Conservation (phyloP, 2,329 filamentous ascomycete species). For the Apiospora hydei region DNA sequence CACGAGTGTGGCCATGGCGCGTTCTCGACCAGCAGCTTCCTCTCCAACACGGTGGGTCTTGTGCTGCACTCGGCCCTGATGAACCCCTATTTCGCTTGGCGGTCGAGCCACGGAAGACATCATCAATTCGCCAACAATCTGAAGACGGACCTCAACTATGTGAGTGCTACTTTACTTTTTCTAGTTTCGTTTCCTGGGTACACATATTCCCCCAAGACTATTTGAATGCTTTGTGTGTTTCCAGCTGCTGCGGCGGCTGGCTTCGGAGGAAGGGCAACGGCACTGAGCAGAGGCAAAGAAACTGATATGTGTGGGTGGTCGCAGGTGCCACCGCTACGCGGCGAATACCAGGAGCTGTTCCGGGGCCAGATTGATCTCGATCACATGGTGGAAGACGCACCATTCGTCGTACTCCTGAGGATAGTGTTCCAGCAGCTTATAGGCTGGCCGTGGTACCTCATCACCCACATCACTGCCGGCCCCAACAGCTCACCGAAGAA, state of each 20-base stretch:
- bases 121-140: slow-evolving; percentile 33
- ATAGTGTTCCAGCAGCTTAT: slow-evolving; percentile 67
- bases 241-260: neutral
- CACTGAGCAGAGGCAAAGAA: neutral
- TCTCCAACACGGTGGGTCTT: slow-evolving; percentile 61
- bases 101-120: slow-evolving; percentile 31
- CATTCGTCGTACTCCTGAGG: slow-evolving; percentile 58
- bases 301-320: neutral
- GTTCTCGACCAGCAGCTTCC: slow-evolving; percentile 59
- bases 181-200: neutral
- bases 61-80: slow-evolving; percentile 30
- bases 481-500: slow-evolving; percentile 52
- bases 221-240: neutral
- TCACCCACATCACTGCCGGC: slow-evolving; percentile 64
- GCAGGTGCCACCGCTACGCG: slow-evolving; percentile 23
- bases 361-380: slow-evolving; percentile 25
- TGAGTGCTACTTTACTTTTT: neutral
- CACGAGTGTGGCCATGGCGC: slow-evolving; percentile 74
- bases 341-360: slow-evolving; percentile 28
- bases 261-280: neutral
- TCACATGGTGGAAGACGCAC: slow-evolving; percentile 63
- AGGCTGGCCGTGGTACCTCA: slow-evolving; percentile 69
- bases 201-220: neutral
- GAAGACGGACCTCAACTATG: slow-evolving; percentile 32
- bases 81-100: slow-evolving; percentile 29